Evolutionary conservation across 108 stramenopile species (phyloP).

Genomic region (Fistulifera pelliculosa): DNA sequence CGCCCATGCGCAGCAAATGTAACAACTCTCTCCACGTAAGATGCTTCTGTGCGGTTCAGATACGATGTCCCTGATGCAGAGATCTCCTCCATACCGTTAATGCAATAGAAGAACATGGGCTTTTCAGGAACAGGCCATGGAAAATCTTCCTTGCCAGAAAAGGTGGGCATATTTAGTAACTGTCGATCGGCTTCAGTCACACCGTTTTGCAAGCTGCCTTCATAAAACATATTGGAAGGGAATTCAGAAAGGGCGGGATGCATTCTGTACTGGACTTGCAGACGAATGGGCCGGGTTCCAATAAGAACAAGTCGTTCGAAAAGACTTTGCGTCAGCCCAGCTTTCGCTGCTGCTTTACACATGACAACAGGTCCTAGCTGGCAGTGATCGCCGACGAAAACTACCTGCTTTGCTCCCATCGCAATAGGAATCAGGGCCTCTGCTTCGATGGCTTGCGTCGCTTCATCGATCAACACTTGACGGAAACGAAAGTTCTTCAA

Average conservation of each 20-base stretch:
- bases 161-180: constrained; percentile 56
- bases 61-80: constrained; percentile 94
- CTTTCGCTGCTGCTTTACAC: constrained; percentile 95
- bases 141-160: constrained; percentile 79
- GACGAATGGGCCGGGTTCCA: constrained; percentile 92
- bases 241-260: constrained; percentile 96
- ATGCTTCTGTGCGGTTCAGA: constrained; percentile 95
- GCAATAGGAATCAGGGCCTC: constrained; percentile 96
- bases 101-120: constrained; percentile 94
- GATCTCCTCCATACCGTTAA: constrained; percentile 95
- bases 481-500: constrained; percentile 92
- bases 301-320: constrained; percentile 95
- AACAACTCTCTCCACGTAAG: constrained; percentile 94
- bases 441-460: constrained; percentile 98
- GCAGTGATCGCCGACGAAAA: constrained; percentile 98
- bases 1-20: constrained; percentile 89
- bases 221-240: constrained; percentile 99
- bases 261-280: constrained; percentile 99
- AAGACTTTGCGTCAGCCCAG: constrained; percentile 88
- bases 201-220: constrained; percentile 96
- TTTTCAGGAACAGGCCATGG: constrained; percentile 86
- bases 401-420: constrained; percentile 95
- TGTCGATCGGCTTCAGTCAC: constrained; percentile 93
- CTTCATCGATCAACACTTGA: constrained; percentile 98
- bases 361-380: constrained; percentile 97